phyloP scores from a whole-genome alignment of 805 yeast species.

The Lachancea fermentati region DNA sequence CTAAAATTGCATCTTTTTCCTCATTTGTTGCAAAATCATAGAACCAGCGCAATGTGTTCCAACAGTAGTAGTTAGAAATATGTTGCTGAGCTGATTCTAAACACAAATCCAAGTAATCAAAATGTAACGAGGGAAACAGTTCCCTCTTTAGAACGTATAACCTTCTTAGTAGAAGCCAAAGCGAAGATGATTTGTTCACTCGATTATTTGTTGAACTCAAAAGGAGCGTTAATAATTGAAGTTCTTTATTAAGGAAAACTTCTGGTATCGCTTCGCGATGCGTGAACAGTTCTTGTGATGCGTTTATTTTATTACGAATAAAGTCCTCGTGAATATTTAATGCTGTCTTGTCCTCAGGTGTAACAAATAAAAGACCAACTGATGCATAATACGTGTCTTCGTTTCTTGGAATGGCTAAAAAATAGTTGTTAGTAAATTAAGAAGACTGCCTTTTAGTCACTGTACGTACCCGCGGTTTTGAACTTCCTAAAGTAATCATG shows the following conservation, averaged over 20 bases:
- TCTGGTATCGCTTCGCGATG: conserved; percentile 1
- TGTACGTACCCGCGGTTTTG: conserved; percentile 7
- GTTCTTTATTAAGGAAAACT: conserved; percentile 16
- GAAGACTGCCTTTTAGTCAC: too few species aligned
- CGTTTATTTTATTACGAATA: conserved; percentile 12
- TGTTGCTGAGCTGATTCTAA: conserved; percentile 30
- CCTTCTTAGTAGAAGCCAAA: conserved; percentile 34
- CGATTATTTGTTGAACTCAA: conserved; percentile 32
- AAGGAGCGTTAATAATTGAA: conserved; percentile 18
- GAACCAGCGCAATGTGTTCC: conserved; percentile 35
- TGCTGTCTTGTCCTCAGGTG: conserved; percentile 35
- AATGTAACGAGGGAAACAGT: conserved; percentile 3
- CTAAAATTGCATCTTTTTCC: conserved; percentile 11
- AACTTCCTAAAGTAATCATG: conserved; percentile 18
- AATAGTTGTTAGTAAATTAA: not conserved
- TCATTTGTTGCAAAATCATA: conserved; percentile 19
- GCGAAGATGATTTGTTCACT: conserved; percentile 36
- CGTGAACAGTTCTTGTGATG: not conserved
- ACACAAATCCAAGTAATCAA: conserved; percentile 14
- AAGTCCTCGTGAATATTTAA: conserved; percentile 29
- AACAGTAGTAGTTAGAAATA: conserved; percentile 36
- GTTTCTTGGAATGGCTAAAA: conserved; percentile 4
- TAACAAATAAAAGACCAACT: conserved; percentile 32
- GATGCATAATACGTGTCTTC: conserved; percentile 23
- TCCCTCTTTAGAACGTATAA: conserved; percentile 17